Base-by-base conservation (phyloP, 441 rosid genomes). In the Kokia cookei region DNA sequence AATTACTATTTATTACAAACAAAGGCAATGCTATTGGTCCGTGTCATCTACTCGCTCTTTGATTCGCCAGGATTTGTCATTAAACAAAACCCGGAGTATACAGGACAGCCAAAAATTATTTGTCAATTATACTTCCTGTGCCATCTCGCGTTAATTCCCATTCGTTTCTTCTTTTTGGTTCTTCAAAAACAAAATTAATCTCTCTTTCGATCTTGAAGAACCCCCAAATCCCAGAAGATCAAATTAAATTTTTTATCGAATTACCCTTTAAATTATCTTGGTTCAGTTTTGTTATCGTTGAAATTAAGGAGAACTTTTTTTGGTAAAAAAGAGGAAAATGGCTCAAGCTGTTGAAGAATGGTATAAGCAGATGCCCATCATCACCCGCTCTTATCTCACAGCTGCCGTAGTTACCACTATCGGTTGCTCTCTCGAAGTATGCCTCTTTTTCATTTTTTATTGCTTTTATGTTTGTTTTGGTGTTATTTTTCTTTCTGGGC, bases 271-370 rank as follows among this genome's bases (percentile, higher is more conserved):
- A 22, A 42, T 13, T 4, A 58, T 17, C 32, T 65, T 40, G 48
- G 65, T 51, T 57, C 51, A 37, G 66, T 57, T 69, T 55, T 61
- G 10, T 73, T 67, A 10, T 68, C 6, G 8, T 60, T 29, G 68
- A 35, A 12, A 43, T 66, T 27, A 17, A 32, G 35, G 57, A 35
- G 15, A 29, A 5, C 14, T 26, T 13, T 13, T 13, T 45, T 13
- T 65, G 15, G 54, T 9, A 50, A 50, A n/a, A 64, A 8, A 24
- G 9, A 37, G 32, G 64, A 32, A 72, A 43, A 93, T 93, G 99
- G 99, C 99, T 73, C 98, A 92, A 66, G 98, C 96, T 22, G 94
- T 92, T 32, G 99, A 96, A 78, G 99, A 96, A 83, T 96, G 98
- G 99, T 96, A 94, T 75, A 92, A 88, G 77, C 98, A 96, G 93